Base-by-base conservation (phyloP, 192 early-diverging fungal species). In the Physocladia obscura region DNA sequence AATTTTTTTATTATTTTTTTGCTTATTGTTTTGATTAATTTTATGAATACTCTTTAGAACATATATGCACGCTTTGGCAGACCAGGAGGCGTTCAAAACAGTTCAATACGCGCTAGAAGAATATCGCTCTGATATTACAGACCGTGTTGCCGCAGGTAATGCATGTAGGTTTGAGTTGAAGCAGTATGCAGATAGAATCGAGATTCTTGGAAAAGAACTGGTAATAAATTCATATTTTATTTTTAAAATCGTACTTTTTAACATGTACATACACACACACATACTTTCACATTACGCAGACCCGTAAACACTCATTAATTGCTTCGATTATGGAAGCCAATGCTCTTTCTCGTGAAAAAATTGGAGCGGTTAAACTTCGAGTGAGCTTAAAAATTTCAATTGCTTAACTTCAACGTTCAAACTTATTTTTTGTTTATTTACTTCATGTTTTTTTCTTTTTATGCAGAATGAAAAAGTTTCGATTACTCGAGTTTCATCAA, bases 261-360 rank as follows among this genome's bases (percentile, higher is more conserved):
- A 8, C 40, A 54, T 5, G 27, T 22, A 54, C 51, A 5, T 6
- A 5, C 6, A 5, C 6, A 1, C 34, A 22, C 57, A 59, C 27
- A 22, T 13, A 1, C 13, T 15, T n/a, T 6, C 15, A 17, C 17
- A 13, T 36, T 54, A 0, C 4, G 0, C 49, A 68, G 65, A 56
- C 54, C 6, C 65, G 54, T 11, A 68, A 68, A 44, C 65, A 68
- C 36, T 17, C 31, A 21, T 34, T 68, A 11, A 68, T 68, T 52
- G 65, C 65, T 13, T 54, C 65, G 21, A 57, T 68, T 26, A 54
- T 68, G 65, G 65, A 68, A 57, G 65, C 65, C 26, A 68, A 68
- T 44, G 29, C 27, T 40, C 17, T 68, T 19, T 68, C 65, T 26
- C 50, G 65, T n/a, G 39, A 31, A 13, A 68, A 68, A 26, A n/a